These are phyloP conservation scores for Typha latifolia DNA, from an alignment of 176 grass and related monocot species.

Conservation along the genomic window DNA sequence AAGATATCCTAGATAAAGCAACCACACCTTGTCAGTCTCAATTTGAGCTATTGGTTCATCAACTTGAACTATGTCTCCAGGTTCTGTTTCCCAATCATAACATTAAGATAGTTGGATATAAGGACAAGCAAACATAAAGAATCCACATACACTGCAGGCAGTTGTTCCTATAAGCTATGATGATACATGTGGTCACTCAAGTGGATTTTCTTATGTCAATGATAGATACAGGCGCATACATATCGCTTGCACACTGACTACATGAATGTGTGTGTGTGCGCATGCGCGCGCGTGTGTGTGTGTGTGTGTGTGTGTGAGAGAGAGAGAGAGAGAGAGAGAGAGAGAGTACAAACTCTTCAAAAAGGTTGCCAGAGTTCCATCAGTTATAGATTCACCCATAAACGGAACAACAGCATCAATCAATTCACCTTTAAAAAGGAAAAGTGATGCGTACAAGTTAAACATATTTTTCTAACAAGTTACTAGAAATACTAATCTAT, in stretches of 20 bases:
- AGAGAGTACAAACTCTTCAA: slow-evolving; percentile 59
- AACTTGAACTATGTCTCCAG: slow-evolving; percentile 69
- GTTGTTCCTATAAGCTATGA: too few species aligned
- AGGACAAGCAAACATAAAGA: neutral
- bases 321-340: neutral
- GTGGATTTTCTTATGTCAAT: too few species aligned
- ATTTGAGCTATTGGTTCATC: slow-evolving; percentile 96
- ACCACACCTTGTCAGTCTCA: slow-evolving; percentile 85
- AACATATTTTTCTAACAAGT: neutral
- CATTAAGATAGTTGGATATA: slow-evolving; percentile 4
- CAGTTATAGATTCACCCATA: slow-evolving; percentile 99
- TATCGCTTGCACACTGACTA: neutral
- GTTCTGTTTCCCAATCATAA: slow-evolving; percentile 43
- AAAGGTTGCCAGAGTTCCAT: slow-evolving; percentile 91
- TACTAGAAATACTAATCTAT: neutral
- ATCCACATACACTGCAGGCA: slow-evolving; percentile 10
- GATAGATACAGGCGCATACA: neutral
- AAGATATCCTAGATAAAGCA: neutral
- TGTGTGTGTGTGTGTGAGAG: neutral
- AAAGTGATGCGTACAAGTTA: slow-evolving; percentile 13
- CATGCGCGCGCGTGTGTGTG: neutral
- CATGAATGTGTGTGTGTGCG: neutral
- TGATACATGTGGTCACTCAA: too few species aligned
- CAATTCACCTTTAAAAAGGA: slow-evolving; percentile 39
- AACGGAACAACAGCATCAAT: slow-evolving; percentile 88